These are phyloP conservation scores for Lodderomyces oxycetoniae DNA, from an alignment of 1,139 yeast species.

Conservation along the genomic window DNA sequence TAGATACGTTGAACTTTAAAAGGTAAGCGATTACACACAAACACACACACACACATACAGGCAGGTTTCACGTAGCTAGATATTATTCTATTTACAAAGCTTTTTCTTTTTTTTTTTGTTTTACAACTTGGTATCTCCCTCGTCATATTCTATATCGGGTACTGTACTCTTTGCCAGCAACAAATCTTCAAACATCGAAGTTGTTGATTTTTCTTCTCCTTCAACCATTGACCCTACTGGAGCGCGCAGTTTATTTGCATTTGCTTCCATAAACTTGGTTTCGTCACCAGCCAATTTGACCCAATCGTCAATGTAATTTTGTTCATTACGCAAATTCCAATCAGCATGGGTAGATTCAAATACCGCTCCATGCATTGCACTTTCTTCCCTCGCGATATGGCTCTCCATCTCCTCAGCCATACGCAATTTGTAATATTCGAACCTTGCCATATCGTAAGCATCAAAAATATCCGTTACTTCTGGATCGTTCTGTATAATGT, in stretches of 20 bases:
- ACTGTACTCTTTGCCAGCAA: too few species aligned
- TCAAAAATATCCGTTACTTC: slow-evolving; percentile 31
- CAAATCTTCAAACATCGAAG: slow-evolving; percentile 20
- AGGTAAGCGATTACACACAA: too few species aligned
- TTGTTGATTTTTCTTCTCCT: slow-evolving; percentile 17
- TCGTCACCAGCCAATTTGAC: slow-evolving; percentile 59
- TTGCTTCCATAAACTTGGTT: slow-evolving; percentile 47
- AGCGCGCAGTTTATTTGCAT: slow-evolving; percentile 29
- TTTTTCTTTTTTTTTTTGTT: too few species aligned
- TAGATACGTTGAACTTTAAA: too few species aligned
- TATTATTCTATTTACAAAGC: too few species aligned
- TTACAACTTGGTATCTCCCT: too few species aligned
- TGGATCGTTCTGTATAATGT: slow-evolving; percentile 45
- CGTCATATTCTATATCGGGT: too few species aligned
- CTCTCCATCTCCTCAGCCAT: slow-evolving; percentile 78
- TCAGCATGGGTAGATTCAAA: slow-evolving; percentile 54
- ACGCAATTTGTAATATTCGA: slow-evolving; percentile 81
- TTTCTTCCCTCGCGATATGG: slow-evolving; percentile 77
- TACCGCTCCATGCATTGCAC: slow-evolving; percentile 78
- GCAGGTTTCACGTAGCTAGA: too few species aligned
- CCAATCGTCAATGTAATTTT: slow-evolving; percentile 69
- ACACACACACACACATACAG: too few species aligned
- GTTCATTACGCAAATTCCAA: slow-evolving; percentile 69
- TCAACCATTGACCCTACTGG: slow-evolving; percentile 25
- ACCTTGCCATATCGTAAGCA: slow-evolving; percentile 83